A percentile compares a stretch with the other conserved stretches of the same genome.
Evolutionary conservation across 2,329 filamentous ascomycete species (phyloP).

Genomic region (Elsinoe necatrix): DNA sequence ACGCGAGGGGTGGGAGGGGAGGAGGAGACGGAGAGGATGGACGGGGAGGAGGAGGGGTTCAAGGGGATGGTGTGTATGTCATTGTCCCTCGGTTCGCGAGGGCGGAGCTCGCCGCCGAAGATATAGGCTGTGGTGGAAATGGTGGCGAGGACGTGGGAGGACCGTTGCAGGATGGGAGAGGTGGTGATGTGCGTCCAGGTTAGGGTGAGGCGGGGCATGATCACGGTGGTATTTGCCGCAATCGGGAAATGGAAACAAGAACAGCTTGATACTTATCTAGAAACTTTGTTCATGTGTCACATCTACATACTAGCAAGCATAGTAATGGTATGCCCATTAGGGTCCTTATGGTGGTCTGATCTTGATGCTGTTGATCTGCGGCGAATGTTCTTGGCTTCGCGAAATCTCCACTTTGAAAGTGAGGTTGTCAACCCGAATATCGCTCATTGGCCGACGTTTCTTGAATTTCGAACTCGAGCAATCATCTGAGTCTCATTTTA

Average conservation of each 20-base stretch:
- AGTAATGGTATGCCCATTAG: background rate
- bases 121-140: constrained; percentile 49
- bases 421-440: background rate
- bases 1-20: constrained; percentile 54
- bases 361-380: background rate
- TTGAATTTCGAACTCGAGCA: background rate
- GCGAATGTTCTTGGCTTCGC: background rate
- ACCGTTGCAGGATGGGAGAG: constrained; percentile 50
- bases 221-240: background rate
- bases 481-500: background rate
- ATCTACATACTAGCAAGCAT: background rate
- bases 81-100: constrained; percentile 63
- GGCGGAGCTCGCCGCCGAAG: constrained; percentile 66
- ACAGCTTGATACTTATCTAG: background rate
- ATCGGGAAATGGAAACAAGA: background rate
- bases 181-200: constrained; percentile 32
- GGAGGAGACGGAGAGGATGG: constrained; percentile 33
- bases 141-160: constrained; percentile 61
- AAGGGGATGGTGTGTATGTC: constrained; percentile 48
- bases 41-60: constrained; percentile 1
- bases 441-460: background rate
- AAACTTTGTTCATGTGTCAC: too few relatives aligned
- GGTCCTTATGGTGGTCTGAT: constrained; percentile 5
- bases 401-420: background rate
- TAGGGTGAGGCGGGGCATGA: constrained; percentile 2